A percentile compares a stretch with the other conserved stretches of the same genome.
phyloP scores from a whole-genome alignment of 1,284 basidiomycete species.

The Rhodotorula sp. region DNA sequence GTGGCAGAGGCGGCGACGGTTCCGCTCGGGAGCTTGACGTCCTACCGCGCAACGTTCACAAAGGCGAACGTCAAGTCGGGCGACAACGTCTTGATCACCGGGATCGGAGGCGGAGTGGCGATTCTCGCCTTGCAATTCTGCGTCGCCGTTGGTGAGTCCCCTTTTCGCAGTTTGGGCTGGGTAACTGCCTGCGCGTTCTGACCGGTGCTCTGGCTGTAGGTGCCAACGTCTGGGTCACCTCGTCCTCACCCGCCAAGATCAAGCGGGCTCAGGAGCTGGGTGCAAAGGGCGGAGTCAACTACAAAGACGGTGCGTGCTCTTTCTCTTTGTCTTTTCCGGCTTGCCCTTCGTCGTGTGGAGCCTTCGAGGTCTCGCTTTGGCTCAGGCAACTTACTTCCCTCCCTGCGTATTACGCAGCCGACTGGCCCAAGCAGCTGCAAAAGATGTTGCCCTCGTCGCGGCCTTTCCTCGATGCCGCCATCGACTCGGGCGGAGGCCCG shows the following conservation, averaged over 20 bases:
- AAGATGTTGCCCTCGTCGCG: constrained; percentile 56
- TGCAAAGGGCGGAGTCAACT: constrained; percentile 74
- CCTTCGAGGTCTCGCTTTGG: no score
- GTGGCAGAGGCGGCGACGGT: constrained; percentile 68
- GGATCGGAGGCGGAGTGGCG: constrained; percentile 76
- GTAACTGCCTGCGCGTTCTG: no score
- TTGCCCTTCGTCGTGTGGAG: neutral
- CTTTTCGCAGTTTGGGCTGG: no score
- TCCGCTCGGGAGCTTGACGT: constrained; percentile 74
- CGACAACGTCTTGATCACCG: constrained; percentile 69
- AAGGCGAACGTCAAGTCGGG: constrained; percentile 65
- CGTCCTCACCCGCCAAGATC: constrained; percentile 69
- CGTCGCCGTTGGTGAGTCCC: constrained; percentile 57
- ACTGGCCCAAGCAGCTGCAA: constrained; percentile 65
- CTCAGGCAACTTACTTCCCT: neutral
- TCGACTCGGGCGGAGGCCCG: constrained; percentile 78
- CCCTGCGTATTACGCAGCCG: constrained; percentile 51
- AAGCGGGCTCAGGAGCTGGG: constrained; percentile 64
- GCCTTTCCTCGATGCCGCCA: constrained; percentile 63
- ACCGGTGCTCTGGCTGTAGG: constrained; percentile 53
- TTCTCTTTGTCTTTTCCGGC: neutral
- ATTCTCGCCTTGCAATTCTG: constrained; percentile 73
- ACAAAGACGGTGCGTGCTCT: constrained; percentile 60
- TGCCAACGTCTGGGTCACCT: constrained; percentile 76
- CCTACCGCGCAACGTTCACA: constrained; percentile 73